Evolutionary conservation across 208 protist genomes (phyloP).

Genomic region (Trypanosoma cruzi): DNA sequence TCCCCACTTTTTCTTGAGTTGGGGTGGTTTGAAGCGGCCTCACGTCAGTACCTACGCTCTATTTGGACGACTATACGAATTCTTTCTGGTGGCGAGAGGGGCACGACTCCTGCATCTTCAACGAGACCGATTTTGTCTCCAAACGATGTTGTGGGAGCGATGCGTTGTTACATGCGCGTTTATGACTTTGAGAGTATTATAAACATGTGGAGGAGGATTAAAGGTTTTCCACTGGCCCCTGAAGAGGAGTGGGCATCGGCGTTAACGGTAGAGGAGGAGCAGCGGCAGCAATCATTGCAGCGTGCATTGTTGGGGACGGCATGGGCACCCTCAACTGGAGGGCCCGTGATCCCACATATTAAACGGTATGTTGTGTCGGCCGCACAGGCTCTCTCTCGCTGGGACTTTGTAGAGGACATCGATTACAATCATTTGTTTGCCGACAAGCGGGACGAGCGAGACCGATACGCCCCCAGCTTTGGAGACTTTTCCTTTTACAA

Average conservation of each 20-base stretch:
- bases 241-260: background rate
- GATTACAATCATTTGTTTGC: constrained; percentile 6
- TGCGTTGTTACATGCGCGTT: constrained; percentile 70
- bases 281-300: background rate
- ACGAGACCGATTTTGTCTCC: background rate
- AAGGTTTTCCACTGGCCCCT: constrained; percentile 16
- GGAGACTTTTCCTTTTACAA: constrained; percentile 33
- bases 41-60: constrained; percentile 38
- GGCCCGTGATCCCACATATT: constrained; percentile 29
- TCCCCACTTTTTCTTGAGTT: constrained; percentile 46
- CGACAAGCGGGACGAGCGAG: background rate
- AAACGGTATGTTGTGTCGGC: constrained; percentile 64
- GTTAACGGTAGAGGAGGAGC: background rate
- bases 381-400: constrained; percentile 72
- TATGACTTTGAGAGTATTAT: constrained; percentile 77
- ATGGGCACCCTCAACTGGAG: constrained; percentile 1
- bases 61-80: constrained; percentile 9
- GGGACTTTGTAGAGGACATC: constrained; percentile 71
- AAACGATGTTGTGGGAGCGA: constrained; percentile 46
- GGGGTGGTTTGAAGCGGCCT: constrained; percentile 47
- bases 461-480: constrained; percentile 9
- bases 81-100: constrained; percentile 33
- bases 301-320: background rate
- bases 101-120: background rate
- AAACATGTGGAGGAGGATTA: constrained; percentile 50